Base-by-base conservation (phyloP, 352 stramenopile species). In the Phytophthora podocarpi region DNA sequence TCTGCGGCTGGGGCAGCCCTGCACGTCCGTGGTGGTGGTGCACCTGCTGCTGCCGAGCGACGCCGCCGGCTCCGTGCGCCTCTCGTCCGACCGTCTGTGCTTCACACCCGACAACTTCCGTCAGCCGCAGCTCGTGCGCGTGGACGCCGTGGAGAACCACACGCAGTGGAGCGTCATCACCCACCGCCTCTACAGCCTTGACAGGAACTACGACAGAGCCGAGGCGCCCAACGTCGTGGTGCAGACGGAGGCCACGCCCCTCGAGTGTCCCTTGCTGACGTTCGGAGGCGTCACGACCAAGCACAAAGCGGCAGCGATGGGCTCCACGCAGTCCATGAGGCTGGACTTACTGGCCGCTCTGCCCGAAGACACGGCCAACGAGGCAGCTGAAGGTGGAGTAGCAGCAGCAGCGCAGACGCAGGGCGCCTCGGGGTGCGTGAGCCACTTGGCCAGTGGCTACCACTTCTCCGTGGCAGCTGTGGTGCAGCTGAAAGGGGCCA, bases 41-140 rank as follows among this genome's bases (percentile, higher is more conserved):
- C 81, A 93, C 48, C 41, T 93, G 32, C 56, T 88, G 58, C 75
- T 88, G 36, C 56, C 74, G 5, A 59, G 53, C 12, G 84, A 93
- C 51, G 58, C 74, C 36, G 49, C 41, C 15, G 61, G 68, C 28
- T 74, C 66, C 11, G 54, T 90, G 9, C 70, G 71, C 1, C 65
- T 93, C 5, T 89, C 84, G 4, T 84, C 78, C 15, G 79, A 90
- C 53, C 80, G 84, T 7, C 48, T 93, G n/a, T 84, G 73, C 65
- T 93, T 93, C 64, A 83, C 80, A 1, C 84, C 81, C 15, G 75
- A 75, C 21, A 91, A 76, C 47, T 88, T 61, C 42, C 5, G 20
- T 2, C 65, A 84, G 50, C 80, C 81, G 8, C 84, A 93, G 70
- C 64, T 89, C 50, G 79, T 91, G 46, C 70, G 81, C 4, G 76